phyloP scores from a whole-genome alignment of 2,329 filamentous ascomycete genomes.

The Chalaropsis ovoidea region DNA sequence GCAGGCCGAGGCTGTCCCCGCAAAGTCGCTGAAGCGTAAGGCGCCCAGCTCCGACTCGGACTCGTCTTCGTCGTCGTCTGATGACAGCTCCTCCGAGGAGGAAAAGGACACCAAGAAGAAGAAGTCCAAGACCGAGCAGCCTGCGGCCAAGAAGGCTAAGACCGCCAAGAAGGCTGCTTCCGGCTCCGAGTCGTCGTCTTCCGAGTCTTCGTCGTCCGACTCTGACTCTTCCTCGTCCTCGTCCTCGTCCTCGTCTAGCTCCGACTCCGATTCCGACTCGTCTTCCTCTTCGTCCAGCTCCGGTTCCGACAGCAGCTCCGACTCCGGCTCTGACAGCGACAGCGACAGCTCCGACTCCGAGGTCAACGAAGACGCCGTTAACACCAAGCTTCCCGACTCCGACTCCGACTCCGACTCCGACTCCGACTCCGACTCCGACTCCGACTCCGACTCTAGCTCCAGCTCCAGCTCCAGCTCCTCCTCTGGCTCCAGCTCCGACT shows the following conservation, averaged over 20 bases:
- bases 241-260: constrained; percentile 25
- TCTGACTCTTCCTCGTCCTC: constrained; percentile 24
- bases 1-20: constrained; percentile 29
- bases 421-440: constrained; percentile 24
- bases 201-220: constrained; percentile 24
- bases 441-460: constrained; percentile 28
- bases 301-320: constrained; percentile 26
- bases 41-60: constrained; percentile 30
- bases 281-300: constrained; percentile 25
- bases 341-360: constrained; percentile 27
- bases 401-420: constrained; percentile 34
- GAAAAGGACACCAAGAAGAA: constrained; percentile 14
- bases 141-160: constrained; percentile 45
- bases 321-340: constrained; percentile 27
- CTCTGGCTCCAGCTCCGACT: constrained; percentile 32
- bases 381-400: constrained; percentile 26
- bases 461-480: constrained; percentile 26
- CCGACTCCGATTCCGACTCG: constrained; percentile 26
- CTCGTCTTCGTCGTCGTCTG: constrained; percentile 23
- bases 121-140: constrained; percentile 22
- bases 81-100: constrained; percentile 28
- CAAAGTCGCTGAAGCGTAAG: constrained; percentile 36
- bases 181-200: constrained; percentile 29
- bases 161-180: constrained; percentile 29
- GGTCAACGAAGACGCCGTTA: constrained; percentile 17